phyloP scores from a whole-genome alignment of 2,329 filamentous ascomycete genomes.

The Aureobasidium lini region DNA sequence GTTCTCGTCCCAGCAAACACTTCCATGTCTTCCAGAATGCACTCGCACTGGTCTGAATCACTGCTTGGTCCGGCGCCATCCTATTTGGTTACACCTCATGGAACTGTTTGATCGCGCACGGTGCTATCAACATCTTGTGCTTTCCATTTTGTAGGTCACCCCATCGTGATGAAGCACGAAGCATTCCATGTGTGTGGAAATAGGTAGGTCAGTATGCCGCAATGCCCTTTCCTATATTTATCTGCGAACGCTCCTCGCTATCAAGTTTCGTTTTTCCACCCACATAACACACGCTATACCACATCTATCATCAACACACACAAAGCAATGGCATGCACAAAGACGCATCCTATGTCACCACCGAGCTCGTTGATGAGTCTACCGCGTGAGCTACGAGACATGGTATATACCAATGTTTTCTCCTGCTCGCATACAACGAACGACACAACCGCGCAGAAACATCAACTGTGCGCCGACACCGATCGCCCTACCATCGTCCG shows the following conservation, averaged over 20 bases:
- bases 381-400: conserved; percentile 1
- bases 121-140: background rate
- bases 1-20: background rate
- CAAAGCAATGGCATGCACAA: background rate
- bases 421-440: background rate
- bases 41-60: background rate
- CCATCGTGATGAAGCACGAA: background rate
- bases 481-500: background rate
- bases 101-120: background rate
- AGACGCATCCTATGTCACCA: background rate
- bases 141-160: background rate
- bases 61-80: background rate
- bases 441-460: background rate
- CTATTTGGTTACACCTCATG: background rate
- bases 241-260: background rate
- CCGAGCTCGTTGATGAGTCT: background rate
- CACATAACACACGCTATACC: background rate
- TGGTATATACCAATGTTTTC: conserved; percentile 3
- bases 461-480: background rate
- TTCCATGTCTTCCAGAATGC: background rate
- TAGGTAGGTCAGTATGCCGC: background rate
- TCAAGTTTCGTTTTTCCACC: background rate
- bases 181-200: background rate
- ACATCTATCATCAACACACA: background rate
- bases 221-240: background rate